Conservation (phyloP, 202 grass and related monocot species). For the Saccharum hybrid region DNA sequence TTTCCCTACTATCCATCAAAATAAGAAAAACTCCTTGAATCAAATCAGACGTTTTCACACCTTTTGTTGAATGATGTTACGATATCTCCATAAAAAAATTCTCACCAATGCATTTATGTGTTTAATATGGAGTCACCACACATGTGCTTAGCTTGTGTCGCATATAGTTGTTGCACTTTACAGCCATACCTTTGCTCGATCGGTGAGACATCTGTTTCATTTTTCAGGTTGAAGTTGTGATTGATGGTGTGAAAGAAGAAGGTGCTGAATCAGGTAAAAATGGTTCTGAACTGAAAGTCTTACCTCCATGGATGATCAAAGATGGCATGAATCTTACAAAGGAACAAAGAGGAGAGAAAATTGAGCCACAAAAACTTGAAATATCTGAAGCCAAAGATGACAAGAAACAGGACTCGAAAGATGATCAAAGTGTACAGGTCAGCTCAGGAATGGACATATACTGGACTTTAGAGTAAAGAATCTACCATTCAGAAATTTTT, state of each 20-base stretch:
- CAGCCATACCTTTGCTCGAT: background rate
- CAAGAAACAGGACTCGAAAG: conserved; percentile 71
- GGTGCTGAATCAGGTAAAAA: conserved; percentile 65
- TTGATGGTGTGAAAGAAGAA: conserved; percentile 73
- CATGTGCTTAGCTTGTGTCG: background rate
- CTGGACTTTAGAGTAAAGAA: conserved; percentile 4
- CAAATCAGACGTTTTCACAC: background rate
- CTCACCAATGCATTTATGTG: background rate
- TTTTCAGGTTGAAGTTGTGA: conserved; percentile 86
- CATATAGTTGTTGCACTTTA: conserved; percentile 10
- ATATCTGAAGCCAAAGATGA: conserved; percentile 59
- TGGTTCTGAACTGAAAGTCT: conserved; percentile 59
- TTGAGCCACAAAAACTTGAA: conserved; percentile 41
- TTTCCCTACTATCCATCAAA: background rate
- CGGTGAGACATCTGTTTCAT: background rate
- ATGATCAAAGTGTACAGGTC: conserved; percentile 75
- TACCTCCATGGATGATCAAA: conserved; percentile 98
- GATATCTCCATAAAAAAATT: background rate
- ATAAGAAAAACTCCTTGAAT: background rate
- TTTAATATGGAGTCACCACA: background rate
- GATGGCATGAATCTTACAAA: conserved; percentile 96
- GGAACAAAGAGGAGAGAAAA: conserved; percentile 86
- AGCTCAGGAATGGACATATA: conserved; percentile 40
- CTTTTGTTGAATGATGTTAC: conserved; percentile 16
- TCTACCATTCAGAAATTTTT: background rate